Percentiles rank a stretch among this genome's conserved stretches.
Evolutionary conservation across 1,284 basidiomycete species (phyloP).

Genomic region (Boletus albobrunnescens): DNA sequence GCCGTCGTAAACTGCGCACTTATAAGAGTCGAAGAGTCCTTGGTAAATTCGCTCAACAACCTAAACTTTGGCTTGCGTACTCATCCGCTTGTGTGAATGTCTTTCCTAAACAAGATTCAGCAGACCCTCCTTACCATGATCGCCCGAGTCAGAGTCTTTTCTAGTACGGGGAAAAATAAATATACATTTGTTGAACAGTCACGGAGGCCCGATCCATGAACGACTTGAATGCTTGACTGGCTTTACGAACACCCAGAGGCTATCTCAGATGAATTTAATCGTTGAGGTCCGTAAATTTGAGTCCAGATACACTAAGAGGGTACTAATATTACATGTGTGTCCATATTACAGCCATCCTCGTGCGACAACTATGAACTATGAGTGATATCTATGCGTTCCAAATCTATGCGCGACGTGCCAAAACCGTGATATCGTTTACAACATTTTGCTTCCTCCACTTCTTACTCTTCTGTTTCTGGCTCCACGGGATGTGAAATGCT

Average conservation of each 20-base stretch:
- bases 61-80: slow-evolving; percentile 25
- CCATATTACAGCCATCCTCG: background rate
- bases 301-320: too few relatives aligned
- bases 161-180: too few relatives aligned
- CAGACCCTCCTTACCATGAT: too few relatives aligned
- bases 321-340: background rate
- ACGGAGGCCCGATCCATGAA: too few relatives aligned
- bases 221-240: too few relatives aligned
- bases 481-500: background rate
- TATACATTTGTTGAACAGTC: too few relatives aligned
- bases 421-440: background rate
- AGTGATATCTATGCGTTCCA: slow-evolving; percentile 4
- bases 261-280: too few relatives aligned
- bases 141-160: too few relatives aligned
- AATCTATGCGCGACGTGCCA: slow-evolving; percentile 1
- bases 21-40: slow-evolving; percentile 10
- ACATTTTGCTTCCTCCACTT: background rate
- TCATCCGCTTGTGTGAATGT: slow-evolving; percentile 16
- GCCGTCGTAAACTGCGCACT: slow-evolving; percentile 11
- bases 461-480: background rate
- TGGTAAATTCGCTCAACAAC: slow-evolving; percentile 21
- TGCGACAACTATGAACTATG: background rate
- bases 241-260: too few relatives aligned
- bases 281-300: too few relatives aligned
- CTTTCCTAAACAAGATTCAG: slow-evolving; percentile 16